A percentile compares a stretch with the other conserved stretches of the same genome.
phyloP scores from a whole-genome alignment of 495 filamentous ascomycete genomes.

The Aspergillus baeticus region DNA sequence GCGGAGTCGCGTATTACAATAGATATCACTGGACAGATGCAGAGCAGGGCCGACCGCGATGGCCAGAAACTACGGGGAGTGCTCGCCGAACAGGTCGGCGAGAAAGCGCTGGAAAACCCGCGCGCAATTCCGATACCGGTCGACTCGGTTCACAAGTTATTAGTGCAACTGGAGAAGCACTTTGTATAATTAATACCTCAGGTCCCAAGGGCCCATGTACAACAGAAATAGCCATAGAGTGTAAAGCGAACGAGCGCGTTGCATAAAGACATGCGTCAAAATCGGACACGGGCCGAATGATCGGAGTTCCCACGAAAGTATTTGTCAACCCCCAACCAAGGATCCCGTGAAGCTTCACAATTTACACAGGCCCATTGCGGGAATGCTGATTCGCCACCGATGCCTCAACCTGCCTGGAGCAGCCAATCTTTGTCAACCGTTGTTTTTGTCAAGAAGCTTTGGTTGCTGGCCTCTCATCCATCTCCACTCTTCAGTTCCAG shows the following conservation, averaged over 20 bases:
- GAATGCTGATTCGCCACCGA: constrained; percentile 1
- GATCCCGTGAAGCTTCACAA: constrained; percentile 2
- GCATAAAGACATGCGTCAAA: neutral
- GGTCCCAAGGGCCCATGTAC: neutral
- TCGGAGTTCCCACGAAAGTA: neutral
- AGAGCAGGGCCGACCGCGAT: constrained; percentile 36
- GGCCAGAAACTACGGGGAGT: constrained; percentile 30
- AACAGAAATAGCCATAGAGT: neutral
- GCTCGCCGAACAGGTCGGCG: constrained; percentile 30
- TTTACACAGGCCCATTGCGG: constrained; percentile 1
- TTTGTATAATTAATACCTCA: constrained; percentile 27
- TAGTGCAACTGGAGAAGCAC: constrained; percentile 41
- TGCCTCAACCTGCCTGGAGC: constrained; percentile 13
- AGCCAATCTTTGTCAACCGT: neutral
- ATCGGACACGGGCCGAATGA: neutral
- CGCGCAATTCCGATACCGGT: constrained; percentile 38
- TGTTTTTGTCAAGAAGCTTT: constrained; percentile 6
- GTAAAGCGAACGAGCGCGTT: no score
- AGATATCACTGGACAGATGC: constrained; percentile 47
- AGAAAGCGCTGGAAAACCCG: constrained; percentile 33
- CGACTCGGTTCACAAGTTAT: constrained; percentile 37
- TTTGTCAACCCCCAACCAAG: constrained; percentile 1
- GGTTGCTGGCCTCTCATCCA: neutral
- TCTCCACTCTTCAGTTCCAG: neutral
- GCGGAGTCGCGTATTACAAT: constrained; percentile 43